These are phyloP conservation scores for Erythrophleum fordii DNA, from an alignment of 306 rosid species.

Conservation along the genomic window DNA sequence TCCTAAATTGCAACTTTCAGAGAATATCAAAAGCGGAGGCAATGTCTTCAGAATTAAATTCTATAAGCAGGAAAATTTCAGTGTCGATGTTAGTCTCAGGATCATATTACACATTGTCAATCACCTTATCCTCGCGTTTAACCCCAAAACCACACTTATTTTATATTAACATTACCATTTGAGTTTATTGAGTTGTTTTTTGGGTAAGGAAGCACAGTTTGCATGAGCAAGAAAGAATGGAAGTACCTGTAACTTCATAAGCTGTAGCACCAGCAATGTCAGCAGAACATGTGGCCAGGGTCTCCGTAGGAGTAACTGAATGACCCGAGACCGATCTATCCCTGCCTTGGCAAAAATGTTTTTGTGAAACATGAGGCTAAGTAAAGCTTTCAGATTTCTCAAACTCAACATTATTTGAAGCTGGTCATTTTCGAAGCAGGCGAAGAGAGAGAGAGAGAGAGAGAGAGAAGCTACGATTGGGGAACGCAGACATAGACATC, in stretches of 20 bases:
- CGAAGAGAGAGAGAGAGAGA: too few species aligned
- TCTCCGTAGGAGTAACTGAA: conserved; percentile 53
- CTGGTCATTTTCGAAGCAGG: too few species aligned
- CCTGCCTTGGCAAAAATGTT: conserved; percentile 37
- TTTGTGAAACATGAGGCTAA: too few species aligned
- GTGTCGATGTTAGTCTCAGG: background rate
- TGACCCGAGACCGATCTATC: conserved; percentile 57
- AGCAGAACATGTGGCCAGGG: conserved; percentile 48
- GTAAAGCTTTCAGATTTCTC: background rate
- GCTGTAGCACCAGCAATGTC: conserved; percentile 53
- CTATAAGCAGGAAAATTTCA: background rate
- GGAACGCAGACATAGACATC: conserved; percentile 60
- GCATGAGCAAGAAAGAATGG: too few species aligned
- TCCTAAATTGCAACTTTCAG: background rate
- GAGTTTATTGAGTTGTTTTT: too few species aligned
- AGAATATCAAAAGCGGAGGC: too few species aligned
- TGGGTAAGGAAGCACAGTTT: too few species aligned
- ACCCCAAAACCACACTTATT: too few species aligned
- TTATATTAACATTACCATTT: too few species aligned
- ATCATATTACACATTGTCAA: background rate
- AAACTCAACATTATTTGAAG: background rate
- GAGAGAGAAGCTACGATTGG: conserved; percentile 44
- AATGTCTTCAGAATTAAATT: too few species aligned
- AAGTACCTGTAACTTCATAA: conserved; percentile 56
- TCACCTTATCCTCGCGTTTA: too few species aligned